phyloP scores from a whole-genome alignment of 495 filamentous ascomycete genomes.

The Talaromyces adpressus region DNA sequence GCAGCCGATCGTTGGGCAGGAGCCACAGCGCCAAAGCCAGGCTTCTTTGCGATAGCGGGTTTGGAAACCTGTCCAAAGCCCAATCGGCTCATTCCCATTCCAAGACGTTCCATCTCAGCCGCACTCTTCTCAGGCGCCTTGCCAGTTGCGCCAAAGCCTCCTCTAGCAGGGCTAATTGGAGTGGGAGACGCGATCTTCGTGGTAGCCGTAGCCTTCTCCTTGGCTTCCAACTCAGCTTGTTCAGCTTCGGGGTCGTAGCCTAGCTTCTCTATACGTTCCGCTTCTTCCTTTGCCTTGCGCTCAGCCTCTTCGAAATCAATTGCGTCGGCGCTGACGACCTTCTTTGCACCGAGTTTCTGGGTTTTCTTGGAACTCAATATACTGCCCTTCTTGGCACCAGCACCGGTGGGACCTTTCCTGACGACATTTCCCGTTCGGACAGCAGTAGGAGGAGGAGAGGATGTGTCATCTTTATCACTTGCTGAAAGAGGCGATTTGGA shows the following conservation, averaged over 20 bases:
- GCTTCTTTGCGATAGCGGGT: slow-evolving; percentile 60
- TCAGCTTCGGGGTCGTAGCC: slow-evolving; percentile 96
- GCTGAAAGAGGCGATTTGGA: slow-evolving; percentile 75
- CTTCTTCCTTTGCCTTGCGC: slow-evolving; percentile 94
- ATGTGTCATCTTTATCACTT: slow-evolving; percentile 39
- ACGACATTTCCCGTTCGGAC: slow-evolving; percentile 71
- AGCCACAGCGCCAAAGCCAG: slow-evolving; percentile 83
- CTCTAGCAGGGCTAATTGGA: slow-evolving; percentile 59
- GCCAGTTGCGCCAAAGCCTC: slow-evolving; percentile 51
- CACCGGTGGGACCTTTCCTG: slow-evolving; percentile 57
- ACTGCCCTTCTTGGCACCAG: slow-evolving; percentile 66
- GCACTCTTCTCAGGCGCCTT: slow-evolving; percentile 49
- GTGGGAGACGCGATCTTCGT: slow-evolving; percentile 57
- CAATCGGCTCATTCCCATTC: slow-evolving; percentile 80
- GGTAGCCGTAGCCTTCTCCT: slow-evolving; percentile 37
- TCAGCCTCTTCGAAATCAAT: slow-evolving; percentile 98
- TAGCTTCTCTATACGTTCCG: slow-evolving; percentile 92
- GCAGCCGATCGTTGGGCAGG: slow-evolving; percentile 52
- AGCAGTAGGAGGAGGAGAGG: slow-evolving; percentile 45
- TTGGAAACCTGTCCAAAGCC: slow-evolving; percentile 85
- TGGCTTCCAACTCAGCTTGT: slow-evolving; percentile 50
- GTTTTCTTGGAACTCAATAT: slow-evolving; percentile 87
- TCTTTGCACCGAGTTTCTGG: slow-evolving; percentile 84
- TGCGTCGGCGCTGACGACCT: slow-evolving; percentile 60
- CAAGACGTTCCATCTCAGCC: slow-evolving; percentile 80